Evolutionary conservation across 176 grass and related monocot genomes (phyloP).

Genomic region (Microstegium vimineum): DNA sequence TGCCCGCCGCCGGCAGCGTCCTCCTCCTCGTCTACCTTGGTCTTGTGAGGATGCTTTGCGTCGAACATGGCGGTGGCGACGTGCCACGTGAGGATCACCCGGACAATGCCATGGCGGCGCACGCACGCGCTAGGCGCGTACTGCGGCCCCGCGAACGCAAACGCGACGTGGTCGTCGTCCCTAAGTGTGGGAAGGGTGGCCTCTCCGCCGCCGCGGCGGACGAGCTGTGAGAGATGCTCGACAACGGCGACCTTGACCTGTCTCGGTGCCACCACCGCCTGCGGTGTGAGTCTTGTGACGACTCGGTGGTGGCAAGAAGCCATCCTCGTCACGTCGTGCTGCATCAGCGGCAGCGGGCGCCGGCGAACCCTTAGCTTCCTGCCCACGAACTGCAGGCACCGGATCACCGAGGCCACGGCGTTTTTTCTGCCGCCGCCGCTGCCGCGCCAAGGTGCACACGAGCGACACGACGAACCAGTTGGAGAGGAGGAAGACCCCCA

Average conservation of each 20-base stretch:
- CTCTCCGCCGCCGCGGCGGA: background rate
- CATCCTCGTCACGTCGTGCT: background rate
- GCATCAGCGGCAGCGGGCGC: background rate
- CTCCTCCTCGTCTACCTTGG: background rate
- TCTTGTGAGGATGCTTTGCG: background rate
- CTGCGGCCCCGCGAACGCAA: background rate
- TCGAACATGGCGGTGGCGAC: background rate
- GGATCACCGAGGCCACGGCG: background rate
- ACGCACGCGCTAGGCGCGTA: background rate
- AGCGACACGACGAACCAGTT: constrained; percentile 8
- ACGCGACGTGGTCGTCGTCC: no score
- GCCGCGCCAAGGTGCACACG: background rate
- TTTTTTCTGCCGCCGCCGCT: no score
- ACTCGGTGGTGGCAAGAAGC: background rate
- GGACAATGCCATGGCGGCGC: background rate
- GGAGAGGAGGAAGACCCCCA: background rate
- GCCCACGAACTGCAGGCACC: background rate
- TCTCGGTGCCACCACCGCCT: no score
- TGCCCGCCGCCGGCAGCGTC: background rate
- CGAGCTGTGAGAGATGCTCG: background rate
- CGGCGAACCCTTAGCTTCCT: background rate
- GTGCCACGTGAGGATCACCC: background rate
- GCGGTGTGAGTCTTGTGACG: no score
- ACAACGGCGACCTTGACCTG: background rate
- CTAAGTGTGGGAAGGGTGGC: background rate